Conservation (phyloP, 163 green algal species). For the Prototheca wickerhamii region DNA sequence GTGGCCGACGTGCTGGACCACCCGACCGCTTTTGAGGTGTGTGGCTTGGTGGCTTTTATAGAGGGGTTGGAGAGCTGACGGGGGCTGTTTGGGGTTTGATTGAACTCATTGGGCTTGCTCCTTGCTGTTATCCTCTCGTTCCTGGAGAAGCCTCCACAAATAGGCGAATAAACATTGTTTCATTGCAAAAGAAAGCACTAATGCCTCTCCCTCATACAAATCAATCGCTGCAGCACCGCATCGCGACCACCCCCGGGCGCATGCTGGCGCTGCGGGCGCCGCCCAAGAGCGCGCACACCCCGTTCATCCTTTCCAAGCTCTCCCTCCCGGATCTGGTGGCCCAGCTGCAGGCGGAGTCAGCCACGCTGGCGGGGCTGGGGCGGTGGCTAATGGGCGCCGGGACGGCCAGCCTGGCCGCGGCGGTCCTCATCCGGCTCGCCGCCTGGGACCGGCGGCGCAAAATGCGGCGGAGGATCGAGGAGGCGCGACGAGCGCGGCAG, state of each 20-base stretch:
- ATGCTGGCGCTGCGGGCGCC: constrained; percentile 20
- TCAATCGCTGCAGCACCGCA: too few species aligned
- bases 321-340: constrained; percentile 22
- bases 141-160: too few species aligned
- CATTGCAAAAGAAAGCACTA: too few species aligned
- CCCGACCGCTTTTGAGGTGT: constrained; percentile 2
- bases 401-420: constrained; percentile 21
- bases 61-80: neutral
- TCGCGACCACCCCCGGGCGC: constrained; percentile 9
- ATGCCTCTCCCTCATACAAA: too few species aligned
- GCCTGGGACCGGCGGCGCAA: constrained; percentile 5
- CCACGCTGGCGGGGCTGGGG: constrained; percentile 1
- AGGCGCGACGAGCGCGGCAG: constrained; percentile 11
- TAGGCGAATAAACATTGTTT: too few species aligned
- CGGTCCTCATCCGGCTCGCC: constrained; percentile 2
- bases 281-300: neutral
- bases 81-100: neutral
- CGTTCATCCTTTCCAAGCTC: constrained; percentile 19
- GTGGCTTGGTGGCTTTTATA: neutral
- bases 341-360: constrained; percentile 5
- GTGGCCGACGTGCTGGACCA: constrained; percentile 20
- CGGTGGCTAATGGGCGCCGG: constrained; percentile 31
- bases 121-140: too few species aligned
- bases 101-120: too few species aligned
- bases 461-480: constrained; percentile 4